Percentiles rank a stretch among this genome's conserved stretches.
Conservation (phyloP, 805 yeast species). For the Metschnikowia cerradonensis region DNA sequence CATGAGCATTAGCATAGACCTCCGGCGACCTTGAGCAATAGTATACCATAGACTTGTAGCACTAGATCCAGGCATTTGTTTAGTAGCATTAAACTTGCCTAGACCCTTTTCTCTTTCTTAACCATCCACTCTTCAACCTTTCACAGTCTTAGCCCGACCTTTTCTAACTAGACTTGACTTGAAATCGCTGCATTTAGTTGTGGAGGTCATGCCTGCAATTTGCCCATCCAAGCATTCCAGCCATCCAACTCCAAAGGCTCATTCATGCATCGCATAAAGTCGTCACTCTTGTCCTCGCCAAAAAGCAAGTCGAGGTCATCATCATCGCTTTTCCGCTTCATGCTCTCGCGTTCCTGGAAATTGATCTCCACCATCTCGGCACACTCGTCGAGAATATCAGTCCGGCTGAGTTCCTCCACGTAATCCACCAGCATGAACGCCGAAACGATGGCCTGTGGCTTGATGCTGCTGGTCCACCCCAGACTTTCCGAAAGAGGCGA, state of each 20-base stretch:
- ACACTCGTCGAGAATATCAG: slow-evolving; percentile 17
- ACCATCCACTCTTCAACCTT: too few species aligned
- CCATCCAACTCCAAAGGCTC: slow-evolving; percentile 35
- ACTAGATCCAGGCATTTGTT: too few species aligned
- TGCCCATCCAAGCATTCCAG: slow-evolving; percentile 21
- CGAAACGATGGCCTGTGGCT: slow-evolving; percentile 41
- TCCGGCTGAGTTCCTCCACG: slow-evolving; percentile 31
- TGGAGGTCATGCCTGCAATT: background rate
- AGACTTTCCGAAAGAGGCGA: slow-evolving; percentile 35
- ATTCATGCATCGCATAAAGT: slow-evolving; percentile 17
- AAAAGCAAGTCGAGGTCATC: slow-evolving; percentile 32
- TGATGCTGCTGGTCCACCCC: slow-evolving; percentile 43
- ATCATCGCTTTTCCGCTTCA: slow-evolving; percentile 19
- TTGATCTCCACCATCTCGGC: slow-evolving; percentile 23
- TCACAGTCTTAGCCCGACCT: too few species aligned
- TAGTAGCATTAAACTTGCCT: too few species aligned
- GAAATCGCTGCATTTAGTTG: background rate
- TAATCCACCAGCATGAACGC: slow-evolving; percentile 44
- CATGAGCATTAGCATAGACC: too few species aligned
- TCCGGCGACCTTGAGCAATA: too few species aligned
- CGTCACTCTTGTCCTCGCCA: slow-evolving; percentile 32
- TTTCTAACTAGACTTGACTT: background rate
- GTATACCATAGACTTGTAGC: too few species aligned
- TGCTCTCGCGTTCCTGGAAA: slow-evolving; percentile 9
- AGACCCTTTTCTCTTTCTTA: too few species aligned